phyloP scores from a whole-genome alignment of 176 grass and related monocot species.

The Hsuehochloa calcarea region DNA sequence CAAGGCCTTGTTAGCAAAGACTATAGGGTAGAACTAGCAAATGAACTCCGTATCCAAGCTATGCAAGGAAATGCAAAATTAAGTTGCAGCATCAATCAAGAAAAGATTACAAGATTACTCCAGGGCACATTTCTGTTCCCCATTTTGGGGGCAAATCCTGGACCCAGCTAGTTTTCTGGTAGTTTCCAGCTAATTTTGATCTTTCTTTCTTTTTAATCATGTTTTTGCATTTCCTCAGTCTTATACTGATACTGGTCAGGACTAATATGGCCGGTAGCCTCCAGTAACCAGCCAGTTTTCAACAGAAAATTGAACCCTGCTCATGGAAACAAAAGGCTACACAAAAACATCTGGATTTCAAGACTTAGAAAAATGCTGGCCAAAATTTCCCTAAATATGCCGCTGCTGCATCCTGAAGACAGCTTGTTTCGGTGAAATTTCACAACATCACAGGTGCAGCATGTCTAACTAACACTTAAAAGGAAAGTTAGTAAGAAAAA shows the following conservation, averaged over 20 bases:
- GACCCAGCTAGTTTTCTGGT: neutral
- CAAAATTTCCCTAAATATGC: neutral
- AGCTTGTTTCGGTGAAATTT: neutral
- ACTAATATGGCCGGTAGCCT: neutral
- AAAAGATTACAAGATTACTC: neutral
- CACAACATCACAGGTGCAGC: neutral
- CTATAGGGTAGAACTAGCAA: conserved; percentile 17
- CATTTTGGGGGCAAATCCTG: neutral
- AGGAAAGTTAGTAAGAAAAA: conserved; percentile 27
- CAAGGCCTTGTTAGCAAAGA: conserved; percentile 26
- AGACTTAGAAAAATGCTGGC: neutral
- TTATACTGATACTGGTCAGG: neutral
- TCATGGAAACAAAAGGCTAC: conserved; percentile 13
- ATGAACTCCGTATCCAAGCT: conserved; percentile 12
- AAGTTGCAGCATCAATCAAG: conserved; percentile 2
- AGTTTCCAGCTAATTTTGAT: neutral
- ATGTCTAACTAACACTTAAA: conserved; percentile 16
- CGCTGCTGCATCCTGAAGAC: neutral
- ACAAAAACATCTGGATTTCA: neutral
- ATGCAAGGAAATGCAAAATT: neutral
- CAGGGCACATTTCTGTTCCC: neutral
- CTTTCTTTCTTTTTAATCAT: conserved; percentile 2
- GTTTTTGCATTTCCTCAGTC: neutral
- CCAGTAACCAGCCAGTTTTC: conserved; percentile 13
- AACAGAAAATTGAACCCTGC: conserved; percentile 14